These are phyloP conservation scores for Mycocentrospora acerina DNA, from an alignment of 2,329 filamentous ascomycete species.

Conservation along the genomic window DNA sequence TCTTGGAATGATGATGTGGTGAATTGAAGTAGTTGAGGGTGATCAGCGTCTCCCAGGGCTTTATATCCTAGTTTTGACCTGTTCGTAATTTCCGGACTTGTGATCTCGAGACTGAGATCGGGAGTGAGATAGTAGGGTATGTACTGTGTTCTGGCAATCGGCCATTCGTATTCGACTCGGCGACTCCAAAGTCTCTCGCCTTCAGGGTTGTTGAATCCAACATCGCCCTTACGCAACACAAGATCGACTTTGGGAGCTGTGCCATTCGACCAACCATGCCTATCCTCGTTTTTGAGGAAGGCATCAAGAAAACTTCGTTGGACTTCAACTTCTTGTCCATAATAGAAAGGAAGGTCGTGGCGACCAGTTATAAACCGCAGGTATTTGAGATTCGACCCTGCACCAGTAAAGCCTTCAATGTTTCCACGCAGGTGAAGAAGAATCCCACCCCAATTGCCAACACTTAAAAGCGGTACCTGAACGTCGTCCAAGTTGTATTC, in stretches of 20 bases:
- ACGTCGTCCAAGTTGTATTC: constrained; percentile 65
- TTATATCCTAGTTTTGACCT: constrained; percentile 56
- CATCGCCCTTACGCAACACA: constrained; percentile 65
- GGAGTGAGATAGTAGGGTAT: constrained; percentile 61
- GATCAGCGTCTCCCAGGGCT: constrained; percentile 59
- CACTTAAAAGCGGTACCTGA: constrained; percentile 63
- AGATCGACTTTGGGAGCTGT: constrained; percentile 62
- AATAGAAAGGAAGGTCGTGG: constrained; percentile 1
- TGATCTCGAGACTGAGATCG: constrained; percentile 43
- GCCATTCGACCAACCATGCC: too few species aligned
- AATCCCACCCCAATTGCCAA: constrained; percentile 70
- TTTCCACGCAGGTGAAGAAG: constrained; percentile 67
- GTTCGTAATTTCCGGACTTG: constrained; percentile 26
- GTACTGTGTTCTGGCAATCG: constrained; percentile 65
- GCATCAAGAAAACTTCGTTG: too few species aligned
- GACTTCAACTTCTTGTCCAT: too few species aligned
- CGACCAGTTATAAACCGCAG: constrained; percentile 45
- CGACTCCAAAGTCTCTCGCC: constrained; percentile 59
- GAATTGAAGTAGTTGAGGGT: constrained; percentile 60
- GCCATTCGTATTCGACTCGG: constrained; percentile 65
- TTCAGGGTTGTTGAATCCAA: constrained; percentile 65
- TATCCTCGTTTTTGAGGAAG: too few species aligned
- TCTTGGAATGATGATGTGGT: constrained; percentile 50
- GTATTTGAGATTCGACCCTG: constrained; percentile 65
- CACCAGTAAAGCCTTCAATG: constrained; percentile 61